Percentiles rank a stretch among this genome's conserved stretches.
phyloP scores from a whole-genome alignment of 2,329 filamentous ascomycete species.

The Byssoonygena ceratinophila region DNA sequence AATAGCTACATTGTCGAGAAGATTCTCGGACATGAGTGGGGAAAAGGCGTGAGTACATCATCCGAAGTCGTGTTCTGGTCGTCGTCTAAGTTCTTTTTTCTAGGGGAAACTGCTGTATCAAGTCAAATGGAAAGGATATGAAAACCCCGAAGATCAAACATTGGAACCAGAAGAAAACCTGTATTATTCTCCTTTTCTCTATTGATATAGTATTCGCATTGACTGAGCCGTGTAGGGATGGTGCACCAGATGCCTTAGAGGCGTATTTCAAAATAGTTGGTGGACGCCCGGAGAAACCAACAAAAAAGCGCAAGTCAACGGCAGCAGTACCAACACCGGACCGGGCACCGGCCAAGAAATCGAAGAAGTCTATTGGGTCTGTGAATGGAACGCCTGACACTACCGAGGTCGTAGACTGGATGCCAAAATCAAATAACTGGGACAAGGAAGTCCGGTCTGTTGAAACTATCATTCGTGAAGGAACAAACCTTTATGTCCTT shows the following conservation, averaged over 20 bases:
- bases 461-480: conserved; percentile 37
- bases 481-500: conserved; percentile 30
- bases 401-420: conserved; percentile 28
- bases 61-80: conserved; percentile 5
- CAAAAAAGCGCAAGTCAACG: conserved; percentile 21
- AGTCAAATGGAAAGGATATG: conserved; percentile 42
- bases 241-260: conserved; percentile 31
- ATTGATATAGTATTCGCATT: not conserved
- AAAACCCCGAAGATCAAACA: conserved; percentile 35
- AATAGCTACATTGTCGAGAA: conserved; percentile 34
- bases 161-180: conserved; percentile 39
- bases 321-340: conserved; percentile 23
- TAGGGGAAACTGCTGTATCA: conserved; percentile 32
- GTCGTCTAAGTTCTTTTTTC: conserved; percentile 9
- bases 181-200: conserved; percentile 18
- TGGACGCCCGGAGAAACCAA: conserved; percentile 29
- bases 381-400: conserved; percentile 18
- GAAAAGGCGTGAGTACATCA: conserved; percentile 25
- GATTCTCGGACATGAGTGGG: conserved; percentile 30
- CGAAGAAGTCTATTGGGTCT: conserved; percentile 16
- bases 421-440: conserved; percentile 35
- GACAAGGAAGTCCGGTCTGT: conserved; percentile 33
- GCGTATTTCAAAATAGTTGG: conserved; percentile 36
- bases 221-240: conserved; percentile 26
- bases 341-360: conserved; percentile 23